phyloP scores from a whole-genome alignment of 1,284 basidiomycete species.

The Mycosarcoma mackinlayi region DNA sequence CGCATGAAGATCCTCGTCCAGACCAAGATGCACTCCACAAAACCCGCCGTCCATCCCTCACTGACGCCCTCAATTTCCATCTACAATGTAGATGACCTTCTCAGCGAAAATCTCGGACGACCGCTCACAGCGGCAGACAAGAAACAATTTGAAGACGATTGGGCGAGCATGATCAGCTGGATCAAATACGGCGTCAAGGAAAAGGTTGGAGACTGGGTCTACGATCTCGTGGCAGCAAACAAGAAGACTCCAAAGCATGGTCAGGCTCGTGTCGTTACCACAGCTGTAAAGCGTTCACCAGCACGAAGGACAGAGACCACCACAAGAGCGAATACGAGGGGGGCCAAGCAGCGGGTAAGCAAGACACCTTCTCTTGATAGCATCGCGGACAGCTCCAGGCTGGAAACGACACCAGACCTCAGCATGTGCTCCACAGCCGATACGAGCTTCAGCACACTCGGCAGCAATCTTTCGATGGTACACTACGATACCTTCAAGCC shows the following conservation, averaged over 20 bases:
- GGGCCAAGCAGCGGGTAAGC: slow-evolving; percentile 16
- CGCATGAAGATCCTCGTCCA: slow-evolving; percentile 30
- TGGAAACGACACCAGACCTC: slow-evolving; percentile 35
- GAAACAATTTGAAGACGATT: slow-evolving; percentile 40
- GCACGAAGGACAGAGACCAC: slow-evolving; percentile 11
- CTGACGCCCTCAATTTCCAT: neutral
- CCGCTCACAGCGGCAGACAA: slow-evolving; percentile 18
- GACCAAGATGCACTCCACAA: slow-evolving; percentile 26
- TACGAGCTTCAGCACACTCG: slow-evolving; percentile 24
- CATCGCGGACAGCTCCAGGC: neutral
- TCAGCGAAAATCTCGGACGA: slow-evolving; percentile 22
- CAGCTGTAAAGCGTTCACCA: slow-evolving; percentile 22
- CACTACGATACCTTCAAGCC: slow-evolving; percentile 23
- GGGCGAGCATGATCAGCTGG: slow-evolving; percentile 48
- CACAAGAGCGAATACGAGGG: slow-evolving; percentile 8
- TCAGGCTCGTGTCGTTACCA: slow-evolving; percentile 17
- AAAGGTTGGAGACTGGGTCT: slow-evolving; percentile 54
- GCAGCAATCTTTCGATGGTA: slow-evolving; percentile 19
- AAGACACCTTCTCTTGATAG: slow-evolving; percentile 17
- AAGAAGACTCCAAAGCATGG: slow-evolving; percentile 22
- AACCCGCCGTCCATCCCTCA: neutral
- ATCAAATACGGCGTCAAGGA: slow-evolving; percentile 56
- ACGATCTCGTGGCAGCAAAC: slow-evolving; percentile 36
- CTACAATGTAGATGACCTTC: slow-evolving; percentile 16
- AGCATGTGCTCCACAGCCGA: slow-evolving; percentile 41